A percentile compares a stretch with the other conserved stretches of the same genome.
phyloP scores from a whole-genome alignment of 495 filamentous ascomycete genomes.

The Thermothielavioides terrestris region DNA sequence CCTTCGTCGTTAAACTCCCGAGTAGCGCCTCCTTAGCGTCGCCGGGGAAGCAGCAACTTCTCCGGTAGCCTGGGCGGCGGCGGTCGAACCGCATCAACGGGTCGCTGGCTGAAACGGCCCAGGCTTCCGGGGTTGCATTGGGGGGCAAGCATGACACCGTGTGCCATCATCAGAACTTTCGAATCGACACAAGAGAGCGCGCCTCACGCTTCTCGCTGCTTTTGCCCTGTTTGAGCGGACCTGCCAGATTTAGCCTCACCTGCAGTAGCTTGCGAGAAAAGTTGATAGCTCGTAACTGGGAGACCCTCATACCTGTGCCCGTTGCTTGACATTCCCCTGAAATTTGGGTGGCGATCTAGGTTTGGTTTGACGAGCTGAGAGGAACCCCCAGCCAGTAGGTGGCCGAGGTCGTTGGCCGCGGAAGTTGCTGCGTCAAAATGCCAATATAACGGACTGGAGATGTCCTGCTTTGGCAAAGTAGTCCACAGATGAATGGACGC shows the following conservation, averaged over 20 bases:
- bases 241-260: conserved; percentile 3
- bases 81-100: background rate
- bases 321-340: no score
- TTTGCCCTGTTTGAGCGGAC: background rate
- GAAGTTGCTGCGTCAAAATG: background rate
- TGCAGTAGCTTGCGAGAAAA: background rate
- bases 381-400: no score
- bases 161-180: background rate
- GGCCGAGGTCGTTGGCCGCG: no score
- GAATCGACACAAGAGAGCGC: no score
- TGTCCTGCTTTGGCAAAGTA: conserved; percentile 2
- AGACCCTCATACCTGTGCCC: no score
- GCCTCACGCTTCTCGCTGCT: background rate
- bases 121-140: background rate
- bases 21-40: background rate
- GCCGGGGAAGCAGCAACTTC: background rate
- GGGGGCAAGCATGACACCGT: background rate
- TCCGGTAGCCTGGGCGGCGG: background rate
- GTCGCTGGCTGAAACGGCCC: conserved; percentile 3
- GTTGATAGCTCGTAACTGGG: background rate
- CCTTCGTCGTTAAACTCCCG: background rate
- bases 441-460: background rate
- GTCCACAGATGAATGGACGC: background rate
- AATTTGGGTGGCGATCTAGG: background rate
- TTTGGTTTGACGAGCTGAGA: background rate